Evolutionary conservation across 1,284 basidiomycete species (phyloP).

Genomic region (Rhodotorula sp.): DNA sequence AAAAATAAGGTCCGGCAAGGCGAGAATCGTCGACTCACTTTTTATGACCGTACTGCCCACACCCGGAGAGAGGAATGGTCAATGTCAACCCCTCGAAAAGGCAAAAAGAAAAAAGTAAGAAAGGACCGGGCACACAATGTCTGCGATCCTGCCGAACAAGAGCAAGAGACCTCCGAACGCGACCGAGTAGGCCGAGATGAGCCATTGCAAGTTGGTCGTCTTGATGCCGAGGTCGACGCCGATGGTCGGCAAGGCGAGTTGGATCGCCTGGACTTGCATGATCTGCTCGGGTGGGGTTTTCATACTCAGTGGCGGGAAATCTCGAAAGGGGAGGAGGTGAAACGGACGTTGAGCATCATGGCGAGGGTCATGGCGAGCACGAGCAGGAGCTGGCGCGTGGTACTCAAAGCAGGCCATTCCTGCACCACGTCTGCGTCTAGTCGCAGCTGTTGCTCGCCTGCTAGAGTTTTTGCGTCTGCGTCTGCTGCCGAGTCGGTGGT

Average conservation of each 20-base stretch:
- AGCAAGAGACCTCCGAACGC: conserved; percentile 55
- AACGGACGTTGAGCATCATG: conserved; percentile 33
- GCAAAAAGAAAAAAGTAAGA: conserved; percentile 11
- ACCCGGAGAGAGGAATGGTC: not conserved
- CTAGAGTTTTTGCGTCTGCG: too few species aligned
- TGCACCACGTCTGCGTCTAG: not conserved
- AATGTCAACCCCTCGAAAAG: not conserved
- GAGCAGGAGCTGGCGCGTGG: conserved; percentile 12
- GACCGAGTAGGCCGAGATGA: conserved; percentile 32
- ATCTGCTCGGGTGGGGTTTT: conserved; percentile 12
- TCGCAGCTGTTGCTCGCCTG: too few species aligned
- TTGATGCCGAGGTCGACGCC: conserved; percentile 17
- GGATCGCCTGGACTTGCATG: conserved; percentile 23
- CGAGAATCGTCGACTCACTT: not conserved
- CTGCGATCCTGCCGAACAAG: conserved; percentile 67
- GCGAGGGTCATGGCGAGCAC: conserved; percentile 13
- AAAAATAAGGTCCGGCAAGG: not conserved
- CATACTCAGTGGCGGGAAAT: too few species aligned
- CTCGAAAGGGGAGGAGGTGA: too few species aligned
- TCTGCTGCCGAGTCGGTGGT: too few species aligned
- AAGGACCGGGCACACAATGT: conserved; percentile 55
- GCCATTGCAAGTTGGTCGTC: conserved; percentile 25
- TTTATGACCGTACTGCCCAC: conserved; percentile 13
- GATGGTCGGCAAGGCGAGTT: conserved; percentile 15
- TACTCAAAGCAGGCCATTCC: conserved; percentile 6